These are phyloP conservation scores for Candida argentea DNA, from an alignment of 805 yeast genomes.

Conservation along the genomic window DNA sequence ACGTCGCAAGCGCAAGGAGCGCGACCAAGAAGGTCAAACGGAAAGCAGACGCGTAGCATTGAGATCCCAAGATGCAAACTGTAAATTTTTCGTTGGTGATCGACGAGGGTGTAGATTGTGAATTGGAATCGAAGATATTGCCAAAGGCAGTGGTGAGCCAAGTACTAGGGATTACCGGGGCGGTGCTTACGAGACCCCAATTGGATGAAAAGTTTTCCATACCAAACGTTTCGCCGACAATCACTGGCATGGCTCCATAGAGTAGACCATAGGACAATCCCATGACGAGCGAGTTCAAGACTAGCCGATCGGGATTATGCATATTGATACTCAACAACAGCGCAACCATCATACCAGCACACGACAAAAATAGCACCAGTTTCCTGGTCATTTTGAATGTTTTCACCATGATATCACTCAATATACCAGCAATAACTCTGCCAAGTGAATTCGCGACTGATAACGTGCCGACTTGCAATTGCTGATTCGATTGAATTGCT, in stretches of 20 bases:
- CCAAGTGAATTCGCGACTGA: constrained; percentile 63
- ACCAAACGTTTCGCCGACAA: constrained; percentile 67
- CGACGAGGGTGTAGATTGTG: constrained; percentile 7
- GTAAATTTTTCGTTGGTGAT: constrained; percentile 5
- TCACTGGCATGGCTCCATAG: constrained; percentile 66
- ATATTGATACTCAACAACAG: constrained; percentile 38
- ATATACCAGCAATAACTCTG: constrained; percentile 49
- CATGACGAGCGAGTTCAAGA: constrained; percentile 42
- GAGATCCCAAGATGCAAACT: constrained; percentile 22
- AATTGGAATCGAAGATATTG: constrained; percentile 42
- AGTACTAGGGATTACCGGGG: constrained; percentile 56
- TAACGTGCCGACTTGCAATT: constrained; percentile 61
- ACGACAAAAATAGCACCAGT: constrained; percentile 46
- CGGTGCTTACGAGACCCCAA: constrained; percentile 62
- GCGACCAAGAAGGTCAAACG: constrained; percentile 22
- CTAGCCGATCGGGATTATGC: constrained; percentile 26
- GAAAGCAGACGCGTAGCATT: constrained; percentile 39
- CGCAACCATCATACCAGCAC: constrained; percentile 34
- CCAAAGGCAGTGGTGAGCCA: constrained; percentile 58
- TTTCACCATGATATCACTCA: constrained; percentile 51
- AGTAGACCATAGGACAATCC: constrained; percentile 69
- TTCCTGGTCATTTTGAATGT: constrained; percentile 37
- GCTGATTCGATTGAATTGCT: constrained; percentile 47
- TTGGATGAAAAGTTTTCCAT: constrained; percentile 55
- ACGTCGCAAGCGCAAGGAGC: too few relatives aligned